These are phyloP conservation scores for Schizosaccharomyces cryophilus DNA, from an alignment of 805 yeast genomes.

Conservation along the genomic window DNA sequence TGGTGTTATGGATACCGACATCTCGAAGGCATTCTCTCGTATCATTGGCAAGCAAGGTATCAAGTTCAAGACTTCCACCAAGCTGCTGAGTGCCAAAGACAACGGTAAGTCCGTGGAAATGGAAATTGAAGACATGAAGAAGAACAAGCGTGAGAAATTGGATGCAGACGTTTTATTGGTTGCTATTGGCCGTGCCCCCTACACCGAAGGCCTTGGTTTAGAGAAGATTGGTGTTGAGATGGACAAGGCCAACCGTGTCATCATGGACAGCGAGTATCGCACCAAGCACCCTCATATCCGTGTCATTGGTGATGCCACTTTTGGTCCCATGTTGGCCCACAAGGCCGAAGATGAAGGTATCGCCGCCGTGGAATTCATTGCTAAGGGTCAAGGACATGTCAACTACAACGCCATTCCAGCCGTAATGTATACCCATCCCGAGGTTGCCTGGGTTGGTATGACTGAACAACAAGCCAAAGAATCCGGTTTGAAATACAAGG, in stretches of 20 bases:
- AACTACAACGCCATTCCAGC: slow-evolving; percentile 95
- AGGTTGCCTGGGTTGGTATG: slow-evolving; percentile 98
- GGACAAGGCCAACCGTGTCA: slow-evolving; percentile 80
- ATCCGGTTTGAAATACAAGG: slow-evolving; percentile 72
- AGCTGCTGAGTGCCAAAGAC: slow-evolving; percentile 67
- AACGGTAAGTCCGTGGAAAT: slow-evolving; percentile 72
- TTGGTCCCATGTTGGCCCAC: slow-evolving; percentile 98
- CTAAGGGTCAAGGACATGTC: slow-evolving; percentile 88
- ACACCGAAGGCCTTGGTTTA: slow-evolving; percentile 66
- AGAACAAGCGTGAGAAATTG: slow-evolving; percentile 50
- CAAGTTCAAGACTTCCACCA: slow-evolving; percentile 76
- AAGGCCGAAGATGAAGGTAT: slow-evolving; percentile 99
- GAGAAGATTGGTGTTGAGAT: slow-evolving; percentile 74
- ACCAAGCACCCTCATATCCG: slow-evolving; percentile 82
- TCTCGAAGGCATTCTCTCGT: slow-evolving; percentile 72
- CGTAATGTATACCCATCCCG: slow-evolving; percentile 98
- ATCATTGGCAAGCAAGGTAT: slow-evolving; percentile 84
- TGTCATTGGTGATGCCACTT: slow-evolving; percentile 94
- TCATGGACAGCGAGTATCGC: slow-evolving; percentile 80
- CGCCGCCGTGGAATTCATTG: slow-evolving; percentile 89
- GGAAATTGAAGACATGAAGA: slow-evolving; percentile 71
- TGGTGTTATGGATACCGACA: slow-evolving; percentile 96
- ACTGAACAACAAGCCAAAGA: slow-evolving; percentile 84
- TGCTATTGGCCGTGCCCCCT: slow-evolving; percentile 98
- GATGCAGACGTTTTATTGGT: slow-evolving; percentile 87